Evolutionary conservation across 2,329 filamentous ascomycete genomes (phyloP).

Genomic region (Fusarium sarcochroum): DNA sequence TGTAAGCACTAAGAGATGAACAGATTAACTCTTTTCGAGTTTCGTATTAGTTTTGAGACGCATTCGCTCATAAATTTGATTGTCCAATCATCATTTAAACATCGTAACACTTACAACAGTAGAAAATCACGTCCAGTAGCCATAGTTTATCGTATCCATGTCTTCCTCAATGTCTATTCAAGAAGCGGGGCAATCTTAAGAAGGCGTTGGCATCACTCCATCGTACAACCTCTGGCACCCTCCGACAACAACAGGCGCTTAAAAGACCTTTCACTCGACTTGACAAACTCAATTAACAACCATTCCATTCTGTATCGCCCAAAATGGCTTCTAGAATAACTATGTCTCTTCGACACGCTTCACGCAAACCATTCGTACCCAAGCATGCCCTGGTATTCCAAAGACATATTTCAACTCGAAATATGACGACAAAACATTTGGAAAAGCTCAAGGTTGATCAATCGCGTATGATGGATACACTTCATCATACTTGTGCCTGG

Average conservation of each 20-base stretch:
- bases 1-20: too few species aligned
- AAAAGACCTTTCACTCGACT: neutral
- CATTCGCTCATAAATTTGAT: too few species aligned
- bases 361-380: neutral
- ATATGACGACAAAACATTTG: constrained; percentile 39
- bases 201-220: constrained; percentile 21
- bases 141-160: neutral
- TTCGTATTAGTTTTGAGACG: too few species aligned
- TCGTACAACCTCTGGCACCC: neutral
- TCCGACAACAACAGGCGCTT: constrained; percentile 11
- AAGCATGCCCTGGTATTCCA: neutral
- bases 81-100: neutral
- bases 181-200: constrained; percentile 31
- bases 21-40: too few species aligned
- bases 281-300: too few species aligned
- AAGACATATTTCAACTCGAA: constrained; percentile 37
- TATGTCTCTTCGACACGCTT: neutral
- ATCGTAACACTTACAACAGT: neutral
- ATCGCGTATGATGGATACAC: constrained; percentile 40
- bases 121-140: too few species aligned
- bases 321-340: constrained; percentile 1
- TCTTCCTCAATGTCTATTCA: constrained; percentile 3
- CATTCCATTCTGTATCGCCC: fast-evolving
- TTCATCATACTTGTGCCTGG: constrained; percentile 43
- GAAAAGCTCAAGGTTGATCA: constrained; percentile 41